Conservation (phyloP, 495 filamentous ascomycete species). For the Lepraria neglecta region DNA sequence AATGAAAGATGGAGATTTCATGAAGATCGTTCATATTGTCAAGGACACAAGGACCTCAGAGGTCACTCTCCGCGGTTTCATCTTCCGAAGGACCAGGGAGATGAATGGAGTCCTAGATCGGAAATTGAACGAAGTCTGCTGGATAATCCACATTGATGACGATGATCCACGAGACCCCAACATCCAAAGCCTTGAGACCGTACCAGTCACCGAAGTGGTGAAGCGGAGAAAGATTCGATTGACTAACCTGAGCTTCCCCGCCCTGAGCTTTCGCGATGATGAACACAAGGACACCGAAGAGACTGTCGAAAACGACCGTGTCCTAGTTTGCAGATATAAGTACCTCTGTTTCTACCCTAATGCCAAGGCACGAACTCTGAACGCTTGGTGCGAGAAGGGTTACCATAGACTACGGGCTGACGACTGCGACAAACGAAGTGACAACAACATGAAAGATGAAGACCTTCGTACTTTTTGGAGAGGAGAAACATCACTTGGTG, state of each 20-base stretch:
- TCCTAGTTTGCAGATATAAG: conserved; percentile 38
- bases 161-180: conserved; percentile 36
- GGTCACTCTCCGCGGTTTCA: conserved; percentile 38
- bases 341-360: conserved; percentile 30
- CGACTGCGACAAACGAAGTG: conserved; percentile 27
- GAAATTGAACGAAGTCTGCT: conserved; percentile 49
- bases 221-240: conserved; percentile 39
- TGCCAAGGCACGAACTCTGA: conserved; percentile 25
- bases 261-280: conserved; percentile 30
- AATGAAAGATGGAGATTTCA: conserved; percentile 35
- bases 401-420: conserved; percentile 25
- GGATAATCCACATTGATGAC: conserved; percentile 43
- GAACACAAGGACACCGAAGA: conserved; percentile 21
- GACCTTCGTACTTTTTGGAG: conserved; percentile 30
- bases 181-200: conserved; percentile 42
- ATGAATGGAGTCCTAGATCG: conserved; percentile 38
- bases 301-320: conserved; percentile 29
- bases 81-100: conserved; percentile 34
- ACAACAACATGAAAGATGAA: conserved; percentile 21
- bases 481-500: conserved; percentile 32
- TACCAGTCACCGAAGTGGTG: conserved; percentile 34
- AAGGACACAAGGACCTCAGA: conserved; percentile 26
- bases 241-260: conserved; percentile 47
- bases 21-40: conserved; percentile 39
- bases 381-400: conserved; percentile 26